These are phyloP conservation scores for Malus orientalis DNA, from an alignment of 306 rosid genomes.

Conservation along the genomic window DNA sequence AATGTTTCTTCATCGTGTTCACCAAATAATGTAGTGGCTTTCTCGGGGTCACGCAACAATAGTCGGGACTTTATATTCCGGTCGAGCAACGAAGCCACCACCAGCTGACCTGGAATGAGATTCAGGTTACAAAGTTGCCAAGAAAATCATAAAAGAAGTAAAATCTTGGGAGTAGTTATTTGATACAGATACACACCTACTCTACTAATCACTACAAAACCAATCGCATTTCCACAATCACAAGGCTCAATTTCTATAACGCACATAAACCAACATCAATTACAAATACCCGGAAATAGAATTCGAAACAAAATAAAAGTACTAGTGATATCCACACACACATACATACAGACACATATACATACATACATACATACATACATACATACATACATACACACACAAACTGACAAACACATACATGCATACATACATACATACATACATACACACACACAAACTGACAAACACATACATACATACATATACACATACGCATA, in stretches of 20 bases:
- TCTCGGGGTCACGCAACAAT: slow-evolving; percentile 67
- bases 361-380: not conserved
- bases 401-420: too few relatives aligned
- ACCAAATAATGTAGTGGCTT: slow-evolving; percentile 68
- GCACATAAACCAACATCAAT: not conserved
- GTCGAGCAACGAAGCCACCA: slow-evolving; percentile 72
- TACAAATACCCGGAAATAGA: not conserved
- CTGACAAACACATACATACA: too few relatives aligned
- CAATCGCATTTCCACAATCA: not conserved
- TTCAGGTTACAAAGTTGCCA: slow-evolving; percentile 11
- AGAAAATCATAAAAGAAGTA: slow-evolving; percentile 4
- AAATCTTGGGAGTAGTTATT: not conserved
- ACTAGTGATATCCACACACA: not conserved
- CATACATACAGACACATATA: not conserved
- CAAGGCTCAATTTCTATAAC: not conserved
- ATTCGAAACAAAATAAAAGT: not conserved
- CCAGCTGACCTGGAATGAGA: slow-evolving; percentile 74
- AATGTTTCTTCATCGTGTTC: slow-evolving; percentile 54
- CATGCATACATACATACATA: too few relatives aligned
- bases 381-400: too few relatives aligned
- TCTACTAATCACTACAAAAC: not conserved
- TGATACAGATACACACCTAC: not conserved
- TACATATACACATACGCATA: too few relatives aligned
- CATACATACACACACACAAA: too few relatives aligned
- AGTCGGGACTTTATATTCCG: slow-evolving; percentile 65